These are phyloP conservation scores for Cryphonectria radicalis DNA, from an alignment of 2,329 filamentous ascomycete genomes.

Conservation along the genomic window DNA sequence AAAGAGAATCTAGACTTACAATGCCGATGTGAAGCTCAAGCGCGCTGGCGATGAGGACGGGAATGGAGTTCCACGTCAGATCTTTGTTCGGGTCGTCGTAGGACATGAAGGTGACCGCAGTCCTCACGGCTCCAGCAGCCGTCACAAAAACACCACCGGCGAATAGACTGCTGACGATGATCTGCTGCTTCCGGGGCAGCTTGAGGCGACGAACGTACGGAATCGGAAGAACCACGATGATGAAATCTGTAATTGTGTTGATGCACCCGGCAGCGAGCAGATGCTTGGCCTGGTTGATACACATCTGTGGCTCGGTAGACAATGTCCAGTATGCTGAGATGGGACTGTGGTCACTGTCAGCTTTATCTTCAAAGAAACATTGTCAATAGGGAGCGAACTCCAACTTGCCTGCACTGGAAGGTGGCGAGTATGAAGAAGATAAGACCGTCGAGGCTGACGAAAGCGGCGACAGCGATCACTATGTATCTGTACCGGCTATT, in stretches of 20 bases:
- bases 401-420: constrained; percentile 44
- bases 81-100: constrained; percentile 38
- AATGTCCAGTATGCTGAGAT: constrained; percentile 45
- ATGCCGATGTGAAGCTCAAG: constrained; percentile 51
- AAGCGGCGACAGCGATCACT: constrained; percentile 36
- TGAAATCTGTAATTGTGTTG: constrained; percentile 63
- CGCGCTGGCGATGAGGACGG: constrained; percentile 41
- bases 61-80: constrained; percentile 42
- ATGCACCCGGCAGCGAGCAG: constrained; percentile 59
- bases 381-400: constrained; percentile 21
- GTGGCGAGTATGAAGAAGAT: constrained; percentile 43
- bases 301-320: constrained; percentile 40
- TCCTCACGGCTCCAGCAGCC: constrained; percentile 43
- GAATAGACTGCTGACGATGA: constrained; percentile 52
- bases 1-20: constrained; percentile 34
- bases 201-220: constrained; percentile 49
- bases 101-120: constrained; percentile 39
- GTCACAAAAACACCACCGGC: constrained; percentile 54
- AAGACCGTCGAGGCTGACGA: constrained; percentile 40
- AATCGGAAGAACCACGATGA: constrained; percentile 57
- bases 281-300: constrained; percentile 55
- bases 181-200: constrained; percentile 51
- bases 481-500: constrained; percentile 38
- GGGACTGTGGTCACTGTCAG: constrained; percentile 36
- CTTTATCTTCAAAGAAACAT: not conserved